phyloP scores from a whole-genome alignment of 768 basidiomycete species.

The Collybiopsis luxurians region DNA sequence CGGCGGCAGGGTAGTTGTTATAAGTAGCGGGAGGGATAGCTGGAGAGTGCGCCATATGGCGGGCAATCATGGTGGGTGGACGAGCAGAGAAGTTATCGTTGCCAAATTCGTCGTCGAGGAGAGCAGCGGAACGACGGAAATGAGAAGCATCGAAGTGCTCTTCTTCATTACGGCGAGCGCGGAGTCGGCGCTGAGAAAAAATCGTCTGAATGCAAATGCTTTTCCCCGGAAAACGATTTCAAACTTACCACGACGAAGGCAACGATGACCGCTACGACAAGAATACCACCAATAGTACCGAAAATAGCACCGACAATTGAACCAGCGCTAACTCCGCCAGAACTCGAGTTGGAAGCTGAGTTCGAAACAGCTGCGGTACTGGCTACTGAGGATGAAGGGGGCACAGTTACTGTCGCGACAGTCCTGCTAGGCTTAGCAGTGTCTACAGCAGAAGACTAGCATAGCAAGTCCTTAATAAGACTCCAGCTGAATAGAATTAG shows the following conservation, averaged over 20 bases:
- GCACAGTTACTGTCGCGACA: not conserved
- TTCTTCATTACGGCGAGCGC: not conserved
- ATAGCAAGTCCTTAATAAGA: too few relatives aligned
- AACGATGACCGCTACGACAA: constrained; percentile 2
- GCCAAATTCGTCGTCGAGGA: constrained; percentile 7
- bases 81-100: constrained; percentile 6
- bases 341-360: not conserved
- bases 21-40: constrained; percentile 4
- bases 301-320: constrained; percentile 4
- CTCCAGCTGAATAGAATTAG: too few relatives aligned
- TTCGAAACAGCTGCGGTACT: not conserved
- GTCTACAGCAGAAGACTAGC: not conserved
- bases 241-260: constrained; percentile 5
- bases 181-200: not conserved
- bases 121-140: constrained; percentile 4
- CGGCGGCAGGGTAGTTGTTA: constrained; percentile 2
- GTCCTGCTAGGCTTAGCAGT: not conserved
- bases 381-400: not conserved
- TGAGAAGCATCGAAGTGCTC: constrained; percentile 3
- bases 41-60: constrained; percentile 9
- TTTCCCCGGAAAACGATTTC: not conserved
- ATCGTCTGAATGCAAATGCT: not conserved
- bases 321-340: not conserved
- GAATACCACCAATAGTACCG: constrained; percentile 5
- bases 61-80: constrained; percentile 10